phyloP scores from a whole-genome alignment of 139 green algal genomes.

The Coelastrella sp. region DNA sequence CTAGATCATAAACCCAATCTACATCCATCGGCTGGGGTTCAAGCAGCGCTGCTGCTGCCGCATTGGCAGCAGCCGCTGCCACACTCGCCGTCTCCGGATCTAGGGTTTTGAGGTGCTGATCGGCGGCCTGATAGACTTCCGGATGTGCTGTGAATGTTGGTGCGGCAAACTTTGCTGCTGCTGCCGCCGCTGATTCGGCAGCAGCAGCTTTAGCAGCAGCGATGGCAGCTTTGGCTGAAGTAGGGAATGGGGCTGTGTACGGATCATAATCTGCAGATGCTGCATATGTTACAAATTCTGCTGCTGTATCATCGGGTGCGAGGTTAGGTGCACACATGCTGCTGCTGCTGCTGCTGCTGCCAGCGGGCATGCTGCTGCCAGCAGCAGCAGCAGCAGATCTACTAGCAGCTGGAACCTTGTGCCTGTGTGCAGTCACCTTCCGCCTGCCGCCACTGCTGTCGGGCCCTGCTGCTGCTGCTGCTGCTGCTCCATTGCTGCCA shows the following conservation, averaged over 20 bases:
- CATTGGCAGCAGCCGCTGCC: constrained; percentile 26
- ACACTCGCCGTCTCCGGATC: not conserved
- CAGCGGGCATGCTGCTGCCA: too few species aligned
- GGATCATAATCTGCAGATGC: not conserved
- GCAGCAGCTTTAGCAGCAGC: constrained; percentile 5
- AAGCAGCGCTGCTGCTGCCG: not conserved
- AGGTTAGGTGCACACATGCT: not conserved
- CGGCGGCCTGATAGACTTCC: not conserved
- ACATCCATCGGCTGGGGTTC: constrained; percentile 20
- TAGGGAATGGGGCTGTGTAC: not conserved
- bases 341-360: constrained; percentile 21
- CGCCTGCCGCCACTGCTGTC: not conserved
- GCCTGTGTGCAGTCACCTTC: not conserved
- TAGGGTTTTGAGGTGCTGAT: not conserved
- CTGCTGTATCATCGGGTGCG: constrained; percentile 3
- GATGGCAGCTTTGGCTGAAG: not conserved
- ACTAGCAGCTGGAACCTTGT: not conserved
- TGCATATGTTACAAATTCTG: too few species aligned
- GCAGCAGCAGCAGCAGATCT: not conserved
- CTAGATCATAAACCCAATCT: constrained; percentile 20
- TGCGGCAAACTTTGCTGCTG: not conserved
- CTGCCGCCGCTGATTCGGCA: constrained; percentile 8
- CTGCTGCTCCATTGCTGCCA: too few species aligned
- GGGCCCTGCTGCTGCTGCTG: too few species aligned
- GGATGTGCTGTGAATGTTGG: constrained; percentile 1